Base-by-base conservation (phyloP, 179 eudicot species). In the Silene coronaria region DNA sequence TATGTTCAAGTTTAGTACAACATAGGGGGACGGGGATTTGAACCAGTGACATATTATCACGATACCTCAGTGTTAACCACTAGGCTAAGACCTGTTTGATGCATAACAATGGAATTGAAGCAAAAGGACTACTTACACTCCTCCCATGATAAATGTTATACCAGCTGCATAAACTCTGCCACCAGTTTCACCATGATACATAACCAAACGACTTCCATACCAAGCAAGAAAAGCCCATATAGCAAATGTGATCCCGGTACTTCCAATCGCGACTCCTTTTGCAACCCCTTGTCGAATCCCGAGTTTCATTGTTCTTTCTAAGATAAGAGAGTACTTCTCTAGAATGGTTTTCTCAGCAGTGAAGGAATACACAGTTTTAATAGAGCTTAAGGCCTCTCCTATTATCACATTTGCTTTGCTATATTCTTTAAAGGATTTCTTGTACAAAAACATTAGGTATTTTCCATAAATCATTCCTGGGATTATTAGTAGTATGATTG, bases 211-310 rank as follows among this genome's bases (percentile, higher is more conserved):
- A 71, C 98, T 91, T 9, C 96, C 98, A 81, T 94, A 94, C 98
- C 98, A 94, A 59, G 98, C 97, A 42, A 94, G 87, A 67, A 94
- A 86, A 23, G 91, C 98, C 98, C 98, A 94, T 34, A 94, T 94
- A 4, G 94, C 94, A 38, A 92, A 94, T 16, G 90, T 73, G 26
- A 94, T 78, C 13, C 98, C 98, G 0, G 91, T 90, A 74, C 98
- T 94, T 46, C 98, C 98, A 7, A 94, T 79, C 14, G 97, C 96
- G 36, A 94, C 67, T 9, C 98, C 98, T 80, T 94, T 94, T 0
- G 96, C 98, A 1, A 92, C 67, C 21, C 98, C 98, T 82, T 86
- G 93, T 77, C 77, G 87, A 13, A 94, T 75, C 42, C 98, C 98
- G 16, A 92, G 85, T 76, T 79, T 82, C 69, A 76, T 82, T 2